Evolutionary conservation across 2,329 filamentous ascomycete species (phyloP), one percentile per base, ranked within the genome.

Genomic region (Pleomassaria siparia): DNA sequence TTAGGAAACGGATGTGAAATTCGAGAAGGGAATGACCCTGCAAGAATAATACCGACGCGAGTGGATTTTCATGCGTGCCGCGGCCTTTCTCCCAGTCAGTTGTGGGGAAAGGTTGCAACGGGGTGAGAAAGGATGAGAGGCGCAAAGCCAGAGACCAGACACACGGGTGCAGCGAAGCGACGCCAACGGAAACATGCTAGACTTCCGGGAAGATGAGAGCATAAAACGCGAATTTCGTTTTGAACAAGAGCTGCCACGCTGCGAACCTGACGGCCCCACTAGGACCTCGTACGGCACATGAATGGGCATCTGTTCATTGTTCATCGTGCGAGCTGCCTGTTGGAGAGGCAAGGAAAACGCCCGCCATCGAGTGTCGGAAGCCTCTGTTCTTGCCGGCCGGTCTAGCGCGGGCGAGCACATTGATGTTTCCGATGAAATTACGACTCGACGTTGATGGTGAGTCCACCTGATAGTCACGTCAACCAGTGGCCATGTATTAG

Each of bases 221-320:
- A 67, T 63, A 54, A 66, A 60, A 50, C 20, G 59, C 46, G 54
- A 63, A 62, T 65, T 56, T 63, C 57, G 54, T 63, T 55, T n/a
- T 56, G 51, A 53, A 56, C 37, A 48, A 46, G 45, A 44, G 29
- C 20, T 32, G 44, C 46, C 51, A 54, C 49, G 49, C 50, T 50
- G 55, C 52, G 60, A 60, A 62, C 63, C 51, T 54, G 55, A 55
- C 43, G 21, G 44, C 51, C 55, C 55, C 56, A 54, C 41, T 18
- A 36, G 25, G n/a, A 47, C 53, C 51, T 41, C 50, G 49, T 66
- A 59, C 64, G 66, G 54, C 63, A 61, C 37, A 59, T 61, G 43
- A 42, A 57, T 60, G 25, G 13, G 29, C 5, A 5, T n/a, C n/a
- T n/a, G n/a, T n/a, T n/a, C n/a, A n/a, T n/a, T 43, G 44, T 47